A percentile compares a stretch with the other conserved stretches of the same genome.
phyloP scores from a whole-genome alignment of 306 rosid genomes.

The Parietaria judaica region DNA sequence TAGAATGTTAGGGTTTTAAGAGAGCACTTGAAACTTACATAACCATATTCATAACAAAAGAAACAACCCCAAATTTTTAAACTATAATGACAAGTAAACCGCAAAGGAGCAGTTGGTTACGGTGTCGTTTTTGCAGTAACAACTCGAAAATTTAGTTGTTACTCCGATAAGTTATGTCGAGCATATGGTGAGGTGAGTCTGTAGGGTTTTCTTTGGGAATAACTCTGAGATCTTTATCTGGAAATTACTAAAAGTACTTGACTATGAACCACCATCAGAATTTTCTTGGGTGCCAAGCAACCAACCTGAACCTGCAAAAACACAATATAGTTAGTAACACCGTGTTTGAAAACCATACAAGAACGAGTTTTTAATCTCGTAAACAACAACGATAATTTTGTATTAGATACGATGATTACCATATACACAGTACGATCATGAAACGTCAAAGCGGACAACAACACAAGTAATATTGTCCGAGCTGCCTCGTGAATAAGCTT shows the following conservation, averaged over 20 bases:
- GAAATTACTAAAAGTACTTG: conserved; percentile 2
- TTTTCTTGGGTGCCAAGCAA: conserved; percentile 11
- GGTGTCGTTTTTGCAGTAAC: conserved; percentile 6
- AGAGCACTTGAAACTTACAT: not conserved
- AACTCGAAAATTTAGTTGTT: conserved; percentile 14
- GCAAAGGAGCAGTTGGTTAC: not conserved
- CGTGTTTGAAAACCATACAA: too few species aligned
- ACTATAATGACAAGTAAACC: too few species aligned
- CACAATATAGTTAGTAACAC: not conserved
- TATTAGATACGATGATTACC: not conserved
- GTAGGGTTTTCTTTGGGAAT: not conserved
- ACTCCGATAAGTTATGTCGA: conserved; percentile 13
- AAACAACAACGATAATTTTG: too few species aligned
- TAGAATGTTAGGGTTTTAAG: not conserved
- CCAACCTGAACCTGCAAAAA: conserved; percentile 23
- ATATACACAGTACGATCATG: conserved; percentile 29
- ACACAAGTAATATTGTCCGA: conserved; percentile 85
- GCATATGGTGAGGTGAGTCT: not conserved
- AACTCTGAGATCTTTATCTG: not conserved
- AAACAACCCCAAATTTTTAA: conserved; percentile 3
- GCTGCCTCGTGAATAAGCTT: conserved; percentile 75
- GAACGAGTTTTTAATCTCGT: too few species aligned
- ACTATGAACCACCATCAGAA: conserved; percentile 4
- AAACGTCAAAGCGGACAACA: conserved; percentile 63
- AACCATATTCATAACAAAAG: not conserved